Base-by-base conservation (phyloP, 164 flowering plant species). In the Vitis labrusca region DNA sequence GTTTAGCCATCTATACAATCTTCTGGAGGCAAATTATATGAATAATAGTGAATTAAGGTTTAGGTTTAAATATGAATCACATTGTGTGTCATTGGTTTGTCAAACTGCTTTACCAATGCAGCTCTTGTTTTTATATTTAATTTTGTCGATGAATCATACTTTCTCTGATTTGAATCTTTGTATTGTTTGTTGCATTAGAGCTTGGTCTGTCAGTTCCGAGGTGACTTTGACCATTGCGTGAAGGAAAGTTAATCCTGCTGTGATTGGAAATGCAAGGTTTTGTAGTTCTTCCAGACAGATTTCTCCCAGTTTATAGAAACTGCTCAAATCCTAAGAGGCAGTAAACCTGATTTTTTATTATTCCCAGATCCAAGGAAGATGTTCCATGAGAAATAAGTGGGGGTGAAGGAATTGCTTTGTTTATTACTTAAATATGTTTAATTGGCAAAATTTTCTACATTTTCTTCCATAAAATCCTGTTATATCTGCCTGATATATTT, bases 161-260 rank as follows among this genome's bases (percentile, higher is more conserved):
- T 44, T 64, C 63, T 67, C 81, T 79, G 75, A 70, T 74, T 44
- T 50, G 51, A 15, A 11, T 74, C 67, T 64, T 11, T 57, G n/a
- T 66, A 44, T 65, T 65, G 19, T 74, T 63, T 77, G 62, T 76
- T 74, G 69, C 29, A 67, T 50, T 71, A 91, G 97, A 88, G 87
- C 80, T 89, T 52, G 97, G 97, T 71, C 77, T 83, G 60, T 85
- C 97, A 15, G 91, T 84, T 61, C 93, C 97, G 67, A 92, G 97
- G 97, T 92, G 93, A 90, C 72, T 61, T 66, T 19, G 68, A 16
- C 64, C 49, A 17, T 64, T 19, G 16, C 59, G 61, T 56, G 32
- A 15, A 49, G 13, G 37, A 29, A 61, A 44, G 29, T 63, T 62
- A 44, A 50, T 48, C 49, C 60, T 52, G 60, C 53, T 17, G 17